These are phyloP conservation scores for Didymella pinodella DNA, from an alignment of 2,329 filamentous ascomycete genomes.

Conservation along the genomic window DNA sequence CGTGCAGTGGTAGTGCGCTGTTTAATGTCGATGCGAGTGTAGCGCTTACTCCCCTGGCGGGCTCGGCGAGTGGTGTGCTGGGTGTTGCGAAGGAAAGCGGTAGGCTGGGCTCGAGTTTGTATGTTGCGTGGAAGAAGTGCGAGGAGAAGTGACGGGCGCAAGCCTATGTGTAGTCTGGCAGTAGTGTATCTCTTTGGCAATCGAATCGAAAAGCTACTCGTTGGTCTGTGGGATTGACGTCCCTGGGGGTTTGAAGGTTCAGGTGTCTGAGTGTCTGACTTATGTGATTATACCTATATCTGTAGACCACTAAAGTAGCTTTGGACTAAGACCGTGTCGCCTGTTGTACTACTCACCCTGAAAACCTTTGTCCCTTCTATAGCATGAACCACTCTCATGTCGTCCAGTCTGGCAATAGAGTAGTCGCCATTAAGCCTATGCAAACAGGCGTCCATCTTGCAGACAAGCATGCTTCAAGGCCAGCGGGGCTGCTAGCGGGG, in stretches of 20 bases:
- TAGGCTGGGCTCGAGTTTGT: conserved; percentile 37
- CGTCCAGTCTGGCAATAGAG: background rate
- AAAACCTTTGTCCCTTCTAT: too few species aligned
- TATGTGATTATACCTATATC: too few species aligned
- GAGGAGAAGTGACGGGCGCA: conserved; percentile 17
- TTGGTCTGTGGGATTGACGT: too few species aligned
- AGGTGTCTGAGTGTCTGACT: too few species aligned
- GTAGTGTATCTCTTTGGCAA: background rate
- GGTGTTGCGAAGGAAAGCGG: conserved; percentile 38
- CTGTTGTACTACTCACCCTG: background rate
- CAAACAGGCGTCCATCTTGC: background rate
- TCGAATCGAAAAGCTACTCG: too few species aligned
- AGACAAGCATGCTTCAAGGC: background rate
- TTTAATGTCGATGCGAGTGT: conserved; percentile 47
- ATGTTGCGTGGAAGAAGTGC: conserved; percentile 47
- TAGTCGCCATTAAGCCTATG: background rate
- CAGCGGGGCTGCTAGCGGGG: background rate
- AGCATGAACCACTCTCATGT: background rate
- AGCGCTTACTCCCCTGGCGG: conserved; percentile 37
- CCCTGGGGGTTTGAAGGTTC: too few species aligned
- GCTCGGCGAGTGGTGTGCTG: conserved; percentile 35
- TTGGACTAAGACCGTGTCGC: background rate
- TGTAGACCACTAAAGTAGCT: too few species aligned
- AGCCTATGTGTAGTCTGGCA: background rate
- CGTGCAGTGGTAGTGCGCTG: conserved; percentile 37